Evolutionary conservation across 148 eudicot genomes (phyloP), one percentile per base, ranked within the genome.

Genomic region (Gaultheria prostrata): DNA sequence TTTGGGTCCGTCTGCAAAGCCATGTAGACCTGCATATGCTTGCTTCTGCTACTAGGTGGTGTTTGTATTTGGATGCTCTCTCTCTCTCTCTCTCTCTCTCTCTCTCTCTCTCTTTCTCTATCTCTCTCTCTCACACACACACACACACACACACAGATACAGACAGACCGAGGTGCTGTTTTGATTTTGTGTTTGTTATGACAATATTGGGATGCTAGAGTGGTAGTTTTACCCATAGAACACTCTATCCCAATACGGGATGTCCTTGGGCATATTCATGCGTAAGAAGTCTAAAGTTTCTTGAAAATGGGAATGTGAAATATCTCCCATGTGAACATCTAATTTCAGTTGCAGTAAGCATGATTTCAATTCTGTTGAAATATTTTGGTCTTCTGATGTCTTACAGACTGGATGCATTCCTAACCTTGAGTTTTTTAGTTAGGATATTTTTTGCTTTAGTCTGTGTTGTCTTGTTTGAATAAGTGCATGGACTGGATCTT

Each of bases 61-160:
- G n/a, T n/a, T n/a, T n/a, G n/a, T n/a, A n/a, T n/a, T n/a, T n/a
- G n/a, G n/a, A n/a, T n/a, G n/a, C 3, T 0, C 33, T n/a, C 71
- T 65, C 71, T 65, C 26, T 59, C 65, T 59, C 65, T 57, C 65
- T 59, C 65, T n/a, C 70, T 63, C 70, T 65, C 71, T 65, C 71
- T 67, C 33, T 63, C 69, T 8, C 69, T 35, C 39, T 35, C 39
- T 35, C 39, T 35, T 5, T 35, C 39, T 35, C 39, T 35, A 3
- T 35, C 39, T 35, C 39, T 35, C 39, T 57, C 63, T 57, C 67
- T 59, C 26, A 1, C 67, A 0, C 67, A 1, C 67, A 0, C 65
- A 17, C 65, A 11, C 65, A 2, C 69, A 21, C 69, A 61, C 30
- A 61, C 35, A 26, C 7, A 28, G 33, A 67, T 33, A 12, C 72